Percentiles rank a stretch among this genome's conserved stretches.
Evolutionary conservation across 2,329 filamentous ascomycete species (phyloP).

Genomic region (Aspergillus flavus): DNA sequence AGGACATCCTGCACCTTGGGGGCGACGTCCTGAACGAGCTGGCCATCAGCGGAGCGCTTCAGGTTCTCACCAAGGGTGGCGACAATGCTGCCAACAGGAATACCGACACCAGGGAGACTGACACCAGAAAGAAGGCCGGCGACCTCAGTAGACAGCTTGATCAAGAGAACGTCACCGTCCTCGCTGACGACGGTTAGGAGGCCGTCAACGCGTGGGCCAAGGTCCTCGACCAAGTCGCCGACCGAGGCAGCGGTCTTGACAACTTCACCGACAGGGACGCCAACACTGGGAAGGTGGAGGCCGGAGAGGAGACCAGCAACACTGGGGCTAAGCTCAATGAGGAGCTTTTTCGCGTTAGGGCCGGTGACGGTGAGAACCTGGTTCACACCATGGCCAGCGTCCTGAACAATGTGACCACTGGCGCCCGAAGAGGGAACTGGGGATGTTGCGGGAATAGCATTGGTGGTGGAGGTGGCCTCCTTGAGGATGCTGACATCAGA

Average conservation of each 20-base stretch:
- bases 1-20: conserved; percentile 29
- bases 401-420: conserved; percentile 30
- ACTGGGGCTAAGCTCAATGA: conserved; percentile 35
- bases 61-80: conserved; percentile 30
- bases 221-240: conserved; percentile 30
- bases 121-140: conserved; percentile 31
- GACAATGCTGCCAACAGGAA: conserved; percentile 32
- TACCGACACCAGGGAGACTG: conserved; percentile 31
- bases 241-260: conserved; percentile 30
- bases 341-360: conserved; percentile 28
- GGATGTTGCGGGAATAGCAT: conserved; percentile 7
- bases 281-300: conserved; percentile 31
- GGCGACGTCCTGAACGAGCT: conserved; percentile 31
- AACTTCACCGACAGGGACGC: conserved; percentile 28
- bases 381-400: conserved; percentile 32
- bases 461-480: conserved; percentile 14
- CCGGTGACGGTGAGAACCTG: conserved; percentile 33
- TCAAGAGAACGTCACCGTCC: conserved; percentile 33
- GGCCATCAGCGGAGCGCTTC: conserved; percentile 30
- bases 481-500: conserved; percentile 13
- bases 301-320: conserved; percentile 31
- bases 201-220: conserved; percentile 26
- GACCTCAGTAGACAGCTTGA: conserved; percentile 32
- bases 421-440: conserved; percentile 15
- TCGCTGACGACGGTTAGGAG: conserved; percentile 35